A percentile compares a stretch with the other conserved stretches of the same genome.
These are phyloP conservation scores for Hanseniaspora uvarum DNA, from an alignment of 1,139 yeast species.

Conservation along the genomic window DNA sequence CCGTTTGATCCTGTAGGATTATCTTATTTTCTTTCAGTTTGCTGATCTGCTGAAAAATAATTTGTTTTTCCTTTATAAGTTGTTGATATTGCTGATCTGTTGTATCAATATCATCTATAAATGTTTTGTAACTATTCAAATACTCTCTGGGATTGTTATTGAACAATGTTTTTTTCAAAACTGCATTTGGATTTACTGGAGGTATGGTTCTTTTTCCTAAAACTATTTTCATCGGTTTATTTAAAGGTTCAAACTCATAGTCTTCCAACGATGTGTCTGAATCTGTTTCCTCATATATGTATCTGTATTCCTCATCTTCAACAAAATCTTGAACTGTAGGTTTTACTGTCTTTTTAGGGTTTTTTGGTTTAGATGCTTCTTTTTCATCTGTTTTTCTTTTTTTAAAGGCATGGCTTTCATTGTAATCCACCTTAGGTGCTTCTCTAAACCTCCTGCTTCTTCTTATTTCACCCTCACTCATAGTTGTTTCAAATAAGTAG, in stretches of 20 bases:
- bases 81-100: constrained; percentile 38
- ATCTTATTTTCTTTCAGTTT: constrained; percentile 39
- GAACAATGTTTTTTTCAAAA: neutral
- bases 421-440: neutral
- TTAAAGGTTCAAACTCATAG: constrained; percentile 3
- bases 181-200: constrained; percentile 5
- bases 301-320: neutral
- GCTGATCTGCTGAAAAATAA: constrained; percentile 39
- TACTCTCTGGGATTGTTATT: constrained; percentile 11
- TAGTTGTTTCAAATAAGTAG: neutral
- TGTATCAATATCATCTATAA: constrained; percentile 26
- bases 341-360: neutral
- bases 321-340: neutral
- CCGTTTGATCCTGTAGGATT: constrained; percentile 37
- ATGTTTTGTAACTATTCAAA: constrained; percentile 8
- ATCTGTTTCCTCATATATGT: neutral
- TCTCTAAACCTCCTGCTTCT: constrained; percentile 8
- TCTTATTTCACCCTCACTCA: neutral
- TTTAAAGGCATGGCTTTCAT: neutral
- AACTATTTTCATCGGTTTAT: constrained; percentile 9
- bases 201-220: constrained; percentile 3
- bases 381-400: neutral
- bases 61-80: constrained; percentile 41
- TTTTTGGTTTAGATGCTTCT: neutral
- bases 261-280: constrained; percentile 9